phyloP scores from a whole-genome alignment of 2,329 filamentous ascomycete genomes.

The Rasamsonia emersonii region DNA sequence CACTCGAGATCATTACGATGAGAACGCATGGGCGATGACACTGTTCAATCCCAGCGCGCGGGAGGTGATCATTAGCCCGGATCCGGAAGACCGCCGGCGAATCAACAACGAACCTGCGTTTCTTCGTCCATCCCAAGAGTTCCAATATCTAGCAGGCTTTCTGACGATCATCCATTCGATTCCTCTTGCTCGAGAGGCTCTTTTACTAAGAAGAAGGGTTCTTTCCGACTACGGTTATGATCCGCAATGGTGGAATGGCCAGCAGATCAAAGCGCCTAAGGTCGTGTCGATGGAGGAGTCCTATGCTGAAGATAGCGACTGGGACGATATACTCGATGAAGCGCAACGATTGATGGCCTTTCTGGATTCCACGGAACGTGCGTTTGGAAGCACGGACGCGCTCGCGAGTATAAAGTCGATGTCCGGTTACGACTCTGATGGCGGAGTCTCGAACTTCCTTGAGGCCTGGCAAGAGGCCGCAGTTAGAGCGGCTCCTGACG shows the following conservation, averaged over 20 bases:
- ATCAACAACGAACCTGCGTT: constrained; percentile 45
- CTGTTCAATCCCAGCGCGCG: constrained; percentile 38
- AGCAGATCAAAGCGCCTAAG: constrained; percentile 40
- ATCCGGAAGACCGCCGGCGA: constrained; percentile 42
- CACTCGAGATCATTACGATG: constrained; percentile 46
- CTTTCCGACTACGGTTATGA: constrained; percentile 47
- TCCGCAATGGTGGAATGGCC: constrained; percentile 55
- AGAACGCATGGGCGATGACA: constrained; percentile 48
- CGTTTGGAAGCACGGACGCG: constrained; percentile 49
- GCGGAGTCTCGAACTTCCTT: constrained; percentile 37
- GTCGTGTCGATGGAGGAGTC: constrained; percentile 39
- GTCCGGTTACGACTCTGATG: constrained; percentile 25
- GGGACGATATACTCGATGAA: constrained; percentile 46
- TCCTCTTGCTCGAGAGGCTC: constrained; percentile 48
- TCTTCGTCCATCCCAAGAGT: constrained; percentile 46
- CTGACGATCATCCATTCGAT: constrained; percentile 56
- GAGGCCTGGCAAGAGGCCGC: constrained; percentile 42
- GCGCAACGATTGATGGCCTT: constrained; percentile 55
- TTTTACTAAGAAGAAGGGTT: constrained; percentile 41
- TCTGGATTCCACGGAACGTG: constrained; percentile 47
- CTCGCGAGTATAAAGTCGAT: constrained; percentile 37
- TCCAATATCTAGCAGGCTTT: constrained; percentile 48
- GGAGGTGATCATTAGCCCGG: constrained; percentile 48
- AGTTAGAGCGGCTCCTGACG: constrained; percentile 31
- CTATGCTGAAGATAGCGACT: constrained; percentile 23